Conservation (phyloP, 106 monocot species). For the Posidonia australis region DNA sequence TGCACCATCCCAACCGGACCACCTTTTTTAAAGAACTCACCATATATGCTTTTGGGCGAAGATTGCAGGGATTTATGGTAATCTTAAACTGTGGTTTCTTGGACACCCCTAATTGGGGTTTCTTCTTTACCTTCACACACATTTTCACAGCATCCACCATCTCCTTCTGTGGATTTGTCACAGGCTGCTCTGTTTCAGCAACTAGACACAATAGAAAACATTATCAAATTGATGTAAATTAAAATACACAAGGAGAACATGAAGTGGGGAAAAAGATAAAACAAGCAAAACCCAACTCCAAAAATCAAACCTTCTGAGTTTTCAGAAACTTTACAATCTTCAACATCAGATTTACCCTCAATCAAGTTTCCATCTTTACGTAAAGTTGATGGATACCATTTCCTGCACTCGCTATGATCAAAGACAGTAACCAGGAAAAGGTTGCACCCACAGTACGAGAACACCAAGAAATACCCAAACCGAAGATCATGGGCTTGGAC, state of each 20-base stretch:
- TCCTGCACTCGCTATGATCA: conserved; percentile 15
- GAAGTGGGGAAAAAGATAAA: background rate
- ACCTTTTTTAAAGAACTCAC: too few relatives aligned
- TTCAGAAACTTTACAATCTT: background rate
- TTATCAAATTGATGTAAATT: too few relatives aligned
- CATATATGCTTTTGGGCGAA: background rate
- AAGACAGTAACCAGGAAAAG: conserved; percentile 13
- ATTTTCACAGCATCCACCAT: background rate
- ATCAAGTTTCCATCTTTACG: background rate
- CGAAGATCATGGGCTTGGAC: conserved; percentile 14
- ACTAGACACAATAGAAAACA: too few relatives aligned
- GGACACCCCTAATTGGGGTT: background rate
- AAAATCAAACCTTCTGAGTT: background rate
- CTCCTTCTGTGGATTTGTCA: background rate
- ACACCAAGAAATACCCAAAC: conserved; percentile 20
- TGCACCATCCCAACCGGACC: too few relatives aligned
- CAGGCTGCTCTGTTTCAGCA: too few relatives aligned
- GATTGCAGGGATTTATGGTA: background rate
- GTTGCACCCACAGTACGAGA: conserved; percentile 18
- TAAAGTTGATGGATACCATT: too few relatives aligned
- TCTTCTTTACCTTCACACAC: too few relatives aligned
- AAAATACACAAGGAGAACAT: background rate
- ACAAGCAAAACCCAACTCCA: too few relatives aligned
- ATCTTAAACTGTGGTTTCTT: background rate
- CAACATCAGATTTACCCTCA: background rate